A percentile compares a stretch with the other conserved stretches of the same genome.
Evolutionary conservation across 116 monocot genomes (phyloP).

Genomic region (Cymodocea nodosa): DNA sequence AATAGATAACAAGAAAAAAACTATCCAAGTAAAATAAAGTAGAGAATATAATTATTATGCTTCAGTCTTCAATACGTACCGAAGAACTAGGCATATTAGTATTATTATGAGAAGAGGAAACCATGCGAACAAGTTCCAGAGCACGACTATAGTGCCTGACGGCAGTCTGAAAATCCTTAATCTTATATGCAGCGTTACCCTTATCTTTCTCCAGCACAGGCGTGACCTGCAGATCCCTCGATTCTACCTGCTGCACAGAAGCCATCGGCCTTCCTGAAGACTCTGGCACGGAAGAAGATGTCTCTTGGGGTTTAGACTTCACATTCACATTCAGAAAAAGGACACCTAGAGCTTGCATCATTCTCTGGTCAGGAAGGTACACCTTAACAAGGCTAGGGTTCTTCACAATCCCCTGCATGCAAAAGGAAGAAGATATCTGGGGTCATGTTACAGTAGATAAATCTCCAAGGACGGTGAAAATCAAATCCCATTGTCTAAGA

Average conservation of each 20-base stretch:
- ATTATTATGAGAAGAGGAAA: not conserved
- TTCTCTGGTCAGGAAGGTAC: conserved; percentile 68
- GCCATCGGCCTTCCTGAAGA: conserved; percentile 13
- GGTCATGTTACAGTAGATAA: conserved; percentile 55
- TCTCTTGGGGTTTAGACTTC: conserved; percentile 5
- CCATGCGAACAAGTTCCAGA: conserved; percentile 33
- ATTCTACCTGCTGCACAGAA: conserved; percentile 29
- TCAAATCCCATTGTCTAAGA: no score
- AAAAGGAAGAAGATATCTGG: conserved; percentile 23
- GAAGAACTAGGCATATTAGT: not conserved
- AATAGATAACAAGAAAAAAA: not conserved
- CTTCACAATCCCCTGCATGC: conserved; percentile 60
- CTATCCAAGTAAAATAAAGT: not conserved
- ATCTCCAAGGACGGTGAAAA: no score
- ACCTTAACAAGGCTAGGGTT: conserved; percentile 57
- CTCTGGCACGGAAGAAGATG: not conserved
- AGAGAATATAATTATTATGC: not conserved
- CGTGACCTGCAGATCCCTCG: conserved; percentile 45
- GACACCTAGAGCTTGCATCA: conserved; percentile 71
- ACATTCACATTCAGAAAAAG: conserved; percentile 55
- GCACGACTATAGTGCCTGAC: conserved; percentile 56
- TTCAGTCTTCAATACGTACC: not conserved
- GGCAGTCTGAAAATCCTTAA: conserved; percentile 84
- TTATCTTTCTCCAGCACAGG: conserved; percentile 83
- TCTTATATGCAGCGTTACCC: conserved; percentile 86